Conservation (phyloP, 345 rosid species). For the Brassica cretica region DNA sequence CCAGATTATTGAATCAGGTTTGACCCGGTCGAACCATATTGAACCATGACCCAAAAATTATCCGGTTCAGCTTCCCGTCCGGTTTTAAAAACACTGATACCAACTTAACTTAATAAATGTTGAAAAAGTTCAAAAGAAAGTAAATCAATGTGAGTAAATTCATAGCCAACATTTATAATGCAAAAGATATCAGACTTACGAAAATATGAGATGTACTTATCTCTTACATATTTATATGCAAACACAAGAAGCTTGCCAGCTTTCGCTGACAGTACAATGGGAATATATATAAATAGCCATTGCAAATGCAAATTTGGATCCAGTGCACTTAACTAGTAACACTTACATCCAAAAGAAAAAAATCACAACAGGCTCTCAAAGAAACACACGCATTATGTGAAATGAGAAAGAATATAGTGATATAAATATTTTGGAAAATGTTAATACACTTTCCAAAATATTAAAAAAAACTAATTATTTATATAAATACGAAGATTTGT, state of each 20-base stretch:
- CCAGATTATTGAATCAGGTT: too few species aligned
- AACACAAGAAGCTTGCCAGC: constrained; percentile 7
- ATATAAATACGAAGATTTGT: constrained; percentile 3
- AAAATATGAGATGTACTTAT: background rate
- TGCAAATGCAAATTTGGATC: constrained; percentile 26
- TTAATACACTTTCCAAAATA: constrained; percentile 20
- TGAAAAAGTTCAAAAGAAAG: background rate
- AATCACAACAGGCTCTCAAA: background rate
- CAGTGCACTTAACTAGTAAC: constrained; percentile 22
- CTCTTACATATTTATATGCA: constrained; percentile 9
- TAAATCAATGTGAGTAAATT: background rate
- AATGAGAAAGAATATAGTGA: background rate
- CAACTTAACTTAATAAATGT: background rate
- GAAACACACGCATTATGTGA: background rate
- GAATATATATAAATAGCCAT: constrained; percentile 18
- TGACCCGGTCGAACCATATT: too few species aligned
- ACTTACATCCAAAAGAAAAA: constrained; percentile 18
- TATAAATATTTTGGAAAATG: constrained; percentile 6
- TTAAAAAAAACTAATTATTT: constrained; percentile 7
- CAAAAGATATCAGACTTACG: background rate
- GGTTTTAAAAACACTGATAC: too few species aligned
- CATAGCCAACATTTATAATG: background rate
- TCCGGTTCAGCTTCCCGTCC: too few species aligned
- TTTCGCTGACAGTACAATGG: background rate
- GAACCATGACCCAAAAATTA: too few species aligned